Conservation (phyloP, 192 early-diverging fungal genomes). For the Coemansia sp. region DNA sequence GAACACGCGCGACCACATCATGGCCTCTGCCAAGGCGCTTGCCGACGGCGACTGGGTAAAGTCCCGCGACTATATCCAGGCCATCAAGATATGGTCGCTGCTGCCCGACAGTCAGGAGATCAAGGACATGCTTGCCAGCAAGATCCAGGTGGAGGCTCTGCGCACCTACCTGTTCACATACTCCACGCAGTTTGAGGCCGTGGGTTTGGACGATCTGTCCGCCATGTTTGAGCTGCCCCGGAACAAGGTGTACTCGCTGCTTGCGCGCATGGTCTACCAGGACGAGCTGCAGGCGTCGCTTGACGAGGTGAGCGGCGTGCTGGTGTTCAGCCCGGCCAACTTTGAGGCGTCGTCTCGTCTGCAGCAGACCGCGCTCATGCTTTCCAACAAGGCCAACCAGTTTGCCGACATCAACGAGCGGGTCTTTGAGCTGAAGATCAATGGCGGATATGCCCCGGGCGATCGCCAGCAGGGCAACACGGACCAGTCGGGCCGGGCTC, state of each 20-base stretch:
- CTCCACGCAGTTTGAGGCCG: conserved; percentile 83
- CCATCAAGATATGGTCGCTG: conserved; percentile 96
- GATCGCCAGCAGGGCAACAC: conserved; percentile 39
- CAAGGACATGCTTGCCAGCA: conserved; percentile 84
- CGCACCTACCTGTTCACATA: conserved; percentile 96
- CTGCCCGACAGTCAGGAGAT: conserved; percentile 73
- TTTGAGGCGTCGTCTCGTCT: conserved; percentile 67
- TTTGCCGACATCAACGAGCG: conserved; percentile 92
- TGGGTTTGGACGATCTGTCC: conserved; percentile 78
- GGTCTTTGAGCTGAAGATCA: conserved; percentile 72
- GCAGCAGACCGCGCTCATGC: conserved; percentile 81
- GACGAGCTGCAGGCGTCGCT: conserved; percentile 88
- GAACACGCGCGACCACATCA: conserved; percentile 98
- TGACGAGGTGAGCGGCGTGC: conserved; percentile 75
- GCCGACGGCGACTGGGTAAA: conserved; percentile 92
- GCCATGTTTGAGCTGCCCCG: conserved; percentile 83
- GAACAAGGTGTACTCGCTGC: conserved; percentile 64
- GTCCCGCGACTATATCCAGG: conserved; percentile 75
- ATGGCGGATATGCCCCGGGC: conserved; percentile 43
- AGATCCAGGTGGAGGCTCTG: conserved; percentile 95
- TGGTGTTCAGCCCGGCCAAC: conserved; percentile 77
- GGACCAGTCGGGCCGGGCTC: conserved; percentile 27
- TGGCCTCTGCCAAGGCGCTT: conserved; percentile 92
- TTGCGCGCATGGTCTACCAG: conserved; percentile 92
- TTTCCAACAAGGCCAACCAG: conserved; percentile 80